Base-by-base conservation (phyloP, 139 green algal genomes). In the Asterochloris erici region DNA sequence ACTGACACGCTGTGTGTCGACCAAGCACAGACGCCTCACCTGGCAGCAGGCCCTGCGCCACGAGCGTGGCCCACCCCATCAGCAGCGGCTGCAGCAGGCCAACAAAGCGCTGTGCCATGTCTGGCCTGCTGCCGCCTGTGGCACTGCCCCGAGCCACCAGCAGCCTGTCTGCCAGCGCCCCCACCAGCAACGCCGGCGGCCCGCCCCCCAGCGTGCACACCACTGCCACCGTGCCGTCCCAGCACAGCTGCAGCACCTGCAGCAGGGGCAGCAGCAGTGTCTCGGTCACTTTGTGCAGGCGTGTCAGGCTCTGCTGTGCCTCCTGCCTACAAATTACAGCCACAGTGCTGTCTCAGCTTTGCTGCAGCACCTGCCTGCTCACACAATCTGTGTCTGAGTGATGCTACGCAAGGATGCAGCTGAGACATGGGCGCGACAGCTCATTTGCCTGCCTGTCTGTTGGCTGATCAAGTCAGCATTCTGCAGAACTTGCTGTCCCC, bases 151-250 rank as follows among this genome's bases (percentile, higher is more conserved):
- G 82, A 61, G 84, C 63, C 23, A 92, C 62, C 21, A 92, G 77
- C 60, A 92, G 85, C 26, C 89, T 77, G 77, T 92, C 89, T 19
- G 84, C 87, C 78, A 92, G 88, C 16, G 83, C 84, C 28, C 77
- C 89, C 13, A 81, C 75, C 85, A 92, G 77, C 9, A 76, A 70
- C n/a, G 85, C 81, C 1, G 81, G 62, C 16, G 86, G 63, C 9
- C 78, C 71, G 14, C 81, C 79, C 12, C 66, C 80, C 62, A 91
- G 79, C 76, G 83, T 89, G 54, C 81, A 85, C 82, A 90, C 81
- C 63, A 81, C 79, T 9, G 73, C 17, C n/a, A 87, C 28, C 38
- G 70, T 82, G 76, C 89, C 85, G 66, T 92, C 84, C 81, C 85
- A 90, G 26, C 78, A 77, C 24, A 89, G 70, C 47, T 92, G 87